These are phyloP conservation scores for Theobroma grandiflorum DNA, from an alignment of 441 rosid genomes.

Conservation along the genomic window DNA sequence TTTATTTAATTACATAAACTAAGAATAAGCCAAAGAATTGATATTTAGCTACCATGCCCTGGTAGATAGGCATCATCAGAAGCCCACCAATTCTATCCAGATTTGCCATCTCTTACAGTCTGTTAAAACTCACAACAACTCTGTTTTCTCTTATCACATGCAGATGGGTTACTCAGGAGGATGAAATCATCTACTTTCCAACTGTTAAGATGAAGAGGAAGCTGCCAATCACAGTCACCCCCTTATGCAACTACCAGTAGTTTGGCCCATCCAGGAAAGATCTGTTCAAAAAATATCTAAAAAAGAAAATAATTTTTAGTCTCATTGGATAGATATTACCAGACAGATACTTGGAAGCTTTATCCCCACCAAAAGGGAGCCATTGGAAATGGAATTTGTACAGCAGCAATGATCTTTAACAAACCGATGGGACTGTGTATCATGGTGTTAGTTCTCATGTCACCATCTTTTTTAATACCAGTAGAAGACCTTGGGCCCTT, in stretches of 20 bases:
- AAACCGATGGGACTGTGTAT: conserved; percentile 14
- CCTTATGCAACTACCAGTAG: conserved; percentile 30
- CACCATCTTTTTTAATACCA: conserved; percentile 33
- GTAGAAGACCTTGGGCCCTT: conserved; percentile 24
- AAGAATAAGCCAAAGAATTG: background rate
- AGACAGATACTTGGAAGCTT: conserved; percentile 29
- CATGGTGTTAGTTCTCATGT: conserved; percentile 45
- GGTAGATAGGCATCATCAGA: conserved; percentile 7
- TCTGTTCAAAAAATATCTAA: background rate
- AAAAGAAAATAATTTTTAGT: background rate
- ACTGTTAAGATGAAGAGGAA: conserved; percentile 88
- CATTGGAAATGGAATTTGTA: conserved; percentile 18
- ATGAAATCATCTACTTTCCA: conserved; percentile 80
- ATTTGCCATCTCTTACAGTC: conserved; percentile 3
- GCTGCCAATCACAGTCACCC: conserved; percentile 72
- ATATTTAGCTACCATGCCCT: background rate
- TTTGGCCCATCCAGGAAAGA: conserved; percentile 22
- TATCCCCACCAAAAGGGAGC: conserved; percentile 19
- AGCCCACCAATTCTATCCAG: background rate
- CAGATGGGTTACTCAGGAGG: conserved; percentile 88
- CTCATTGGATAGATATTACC: conserved; percentile 16
- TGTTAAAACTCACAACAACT: background rate
- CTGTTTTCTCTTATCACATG: conserved; percentile 6
- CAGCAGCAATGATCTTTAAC: conserved; percentile 14
- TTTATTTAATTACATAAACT: background rate